Evolutionary conservation across 805 yeast species (phyloP), one percentile per base, ranked within the genome.

Genomic region (Barnettozyma californica): DNA sequence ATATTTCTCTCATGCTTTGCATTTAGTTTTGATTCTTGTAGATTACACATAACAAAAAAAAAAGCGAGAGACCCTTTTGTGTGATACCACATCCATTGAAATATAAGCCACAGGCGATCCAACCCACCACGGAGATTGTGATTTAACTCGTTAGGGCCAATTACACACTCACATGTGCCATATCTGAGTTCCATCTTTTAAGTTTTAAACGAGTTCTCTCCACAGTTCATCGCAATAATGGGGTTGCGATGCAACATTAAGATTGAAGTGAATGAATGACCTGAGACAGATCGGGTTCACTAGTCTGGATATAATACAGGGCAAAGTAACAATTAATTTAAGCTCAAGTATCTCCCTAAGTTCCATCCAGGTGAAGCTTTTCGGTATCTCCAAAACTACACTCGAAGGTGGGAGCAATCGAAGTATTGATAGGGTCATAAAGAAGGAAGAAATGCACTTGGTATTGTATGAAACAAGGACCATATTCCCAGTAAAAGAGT

Each of bases 401-500:
- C 45, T 77, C n/a, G 53, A 51, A 10, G 55, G 71, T 1, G 51
- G 34, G 13, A 16, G n/a, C 11, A 21, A 26, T 16, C n/a, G 37
- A 29, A 14, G 16, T 13, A 29, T 29, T 29, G 33, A 29, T 4
- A 48, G 39, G 52, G 46, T 5, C 38, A 37, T 25, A 27, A 42
- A 37, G 36, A 46, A 21, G 46, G 25, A 31, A 11, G 51, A 49
- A 45, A 47, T 43, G 47, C 83, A 77, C 55, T 63, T 66, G 42
- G 60, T 76, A 14, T 60, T 77, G 18, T 75, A 76, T 53, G 78
- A 76, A 43, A 67, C 78, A 0, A 40, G 54, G 16, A 66, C 74
- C 1, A 78, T 77, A 9, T 76, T 76, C 48, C 81, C 81, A 5
- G 74, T 80, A 0, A 66, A 63, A n/a, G 72, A 75, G 43, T 66